Conservation (phyloP, 2,329 filamentous ascomycete species). For the Colletotrichum caudatum region DNA sequence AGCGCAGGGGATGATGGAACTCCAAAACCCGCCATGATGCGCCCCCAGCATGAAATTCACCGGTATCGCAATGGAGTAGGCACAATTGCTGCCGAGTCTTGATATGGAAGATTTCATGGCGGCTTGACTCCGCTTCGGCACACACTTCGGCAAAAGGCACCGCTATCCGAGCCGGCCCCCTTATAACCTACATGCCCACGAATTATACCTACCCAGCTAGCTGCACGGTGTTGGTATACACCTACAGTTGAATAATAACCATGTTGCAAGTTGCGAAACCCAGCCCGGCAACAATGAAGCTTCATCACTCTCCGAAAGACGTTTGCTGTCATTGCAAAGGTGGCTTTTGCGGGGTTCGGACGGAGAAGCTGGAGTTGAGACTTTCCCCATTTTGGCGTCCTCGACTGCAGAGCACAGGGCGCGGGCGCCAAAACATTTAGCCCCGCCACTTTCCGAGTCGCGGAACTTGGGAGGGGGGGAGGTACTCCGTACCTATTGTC, state of each 20-base stretch:
- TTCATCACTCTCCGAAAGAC: background rate
- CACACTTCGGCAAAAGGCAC: slow-evolving; percentile 35
- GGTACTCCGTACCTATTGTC: too few relatives aligned
- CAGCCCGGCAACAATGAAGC: background rate
- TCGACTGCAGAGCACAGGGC: slow-evolving; percentile 10
- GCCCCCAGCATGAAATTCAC: slow-evolving; percentile 1
- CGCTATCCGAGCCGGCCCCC: slow-evolving; percentile 24
- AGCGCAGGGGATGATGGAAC: slow-evolving; percentile 12
- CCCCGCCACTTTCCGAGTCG: slow-evolving; percentile 42
- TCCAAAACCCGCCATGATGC: slow-evolving; percentile 5
- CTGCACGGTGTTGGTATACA: background rate
- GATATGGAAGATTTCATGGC: background rate
- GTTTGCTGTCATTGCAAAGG: background rate
- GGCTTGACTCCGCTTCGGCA: slow-evolving; percentile 26
- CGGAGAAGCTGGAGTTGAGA: slow-evolving; percentile 18
- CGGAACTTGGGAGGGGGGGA: slow-evolving; percentile 31
- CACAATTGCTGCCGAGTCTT: background rate
- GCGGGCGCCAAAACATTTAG: slow-evolving; percentile 40
- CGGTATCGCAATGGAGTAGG: slow-evolving; percentile 27
- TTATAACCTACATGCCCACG: background rate
- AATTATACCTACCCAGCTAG: background rate
- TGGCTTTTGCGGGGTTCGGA: slow-evolving; percentile 36
- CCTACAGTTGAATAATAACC: background rate
- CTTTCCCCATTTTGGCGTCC: slow-evolving; percentile 24
- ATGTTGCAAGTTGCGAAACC: background rate